A percentile compares a stretch with the other conserved stretches of the same genome.
These are phyloP conservation scores for Blastocystis sp. DNA, from an alignment of 352 stramenopile genomes.

Conservation along the genomic window DNA sequence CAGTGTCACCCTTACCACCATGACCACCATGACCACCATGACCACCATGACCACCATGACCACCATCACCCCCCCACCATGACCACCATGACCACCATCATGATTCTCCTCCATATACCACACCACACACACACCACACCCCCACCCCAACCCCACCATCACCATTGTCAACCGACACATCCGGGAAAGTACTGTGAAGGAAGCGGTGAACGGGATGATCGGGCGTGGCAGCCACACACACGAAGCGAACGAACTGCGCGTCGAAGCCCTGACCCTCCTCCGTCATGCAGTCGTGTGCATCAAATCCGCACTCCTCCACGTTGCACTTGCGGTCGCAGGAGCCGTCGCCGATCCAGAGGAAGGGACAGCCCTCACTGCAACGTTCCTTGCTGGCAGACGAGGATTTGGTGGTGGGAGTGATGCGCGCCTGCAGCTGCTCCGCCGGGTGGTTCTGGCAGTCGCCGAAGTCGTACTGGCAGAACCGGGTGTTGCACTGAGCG, in stretches of 20 bases:
- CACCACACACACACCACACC: no score
- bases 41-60: constrained; percentile 9
- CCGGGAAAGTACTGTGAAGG: constrained; percentile 10
- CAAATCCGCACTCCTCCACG: constrained; percentile 80
- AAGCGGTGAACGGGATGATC: not conserved
- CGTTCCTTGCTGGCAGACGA: not conserved
- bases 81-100: constrained; percentile 4
- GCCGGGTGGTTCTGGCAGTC: constrained; percentile 83
- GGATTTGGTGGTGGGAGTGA: not conserved
- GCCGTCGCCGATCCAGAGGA: constrained; percentile 80
- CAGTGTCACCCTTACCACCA: not conserved
- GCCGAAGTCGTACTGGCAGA: constrained; percentile 86
- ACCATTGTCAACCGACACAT: not conserved
- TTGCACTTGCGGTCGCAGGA: constrained; percentile 80
- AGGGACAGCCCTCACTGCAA: constrained; percentile 79
- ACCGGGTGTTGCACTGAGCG: constrained; percentile 81
- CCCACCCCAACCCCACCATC: no score
- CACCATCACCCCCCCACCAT: not conserved
- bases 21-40: not conserved
- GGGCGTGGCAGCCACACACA: not conserved
- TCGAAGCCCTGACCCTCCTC: constrained; percentile 73
- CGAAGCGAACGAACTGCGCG: constrained; percentile 32
- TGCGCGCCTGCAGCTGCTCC: not conserved
- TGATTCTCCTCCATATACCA: no score
- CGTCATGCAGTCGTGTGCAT: constrained; percentile 79